These are phyloP conservation scores for Salix udensis DNA, from an alignment of 345 rosid genomes.

Conservation along the genomic window DNA sequence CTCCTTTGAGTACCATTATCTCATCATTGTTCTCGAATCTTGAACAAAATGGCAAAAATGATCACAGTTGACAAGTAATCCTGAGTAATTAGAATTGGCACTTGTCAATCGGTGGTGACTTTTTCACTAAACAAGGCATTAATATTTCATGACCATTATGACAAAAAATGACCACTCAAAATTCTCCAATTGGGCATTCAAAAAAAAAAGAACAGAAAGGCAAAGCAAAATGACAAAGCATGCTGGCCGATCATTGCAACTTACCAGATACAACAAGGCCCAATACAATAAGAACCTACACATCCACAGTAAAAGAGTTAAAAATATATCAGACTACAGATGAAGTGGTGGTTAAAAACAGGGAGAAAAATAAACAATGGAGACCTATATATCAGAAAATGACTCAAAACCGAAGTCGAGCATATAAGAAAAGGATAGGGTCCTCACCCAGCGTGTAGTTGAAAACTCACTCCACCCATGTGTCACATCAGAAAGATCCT, in stretches of 20 bases:
- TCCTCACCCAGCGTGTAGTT: slow-evolving; percentile 76
- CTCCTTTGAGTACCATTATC: not conserved
- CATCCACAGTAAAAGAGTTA: slow-evolving; percentile 10
- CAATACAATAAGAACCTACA: slow-evolving; percentile 62
- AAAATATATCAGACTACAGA: slow-evolving; percentile 14
- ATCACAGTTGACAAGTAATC: not conserved
- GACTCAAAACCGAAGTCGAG: not conserved
- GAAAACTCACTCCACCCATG: slow-evolving; percentile 96
- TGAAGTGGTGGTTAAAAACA: slow-evolving; percentile 6
- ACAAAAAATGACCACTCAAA: not conserved
- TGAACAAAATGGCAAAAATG: not conserved
- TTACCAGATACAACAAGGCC: slow-evolving; percentile 82
- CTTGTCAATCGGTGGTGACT: not conserved
- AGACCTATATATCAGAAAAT: not conserved
- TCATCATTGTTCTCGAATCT: not conserved
- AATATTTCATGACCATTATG: not conserved
- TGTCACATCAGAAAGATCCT: slow-evolving; percentile 97
- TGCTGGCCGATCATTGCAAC: slow-evolving; percentile 22
- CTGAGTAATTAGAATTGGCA: not conserved
- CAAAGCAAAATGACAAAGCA: not conserved
- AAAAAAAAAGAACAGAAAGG: too few species aligned
- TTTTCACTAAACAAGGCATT: not conserved
- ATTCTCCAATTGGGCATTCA: not conserved
- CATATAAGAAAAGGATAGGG: not conserved
- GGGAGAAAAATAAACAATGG: not conserved